Conservation (phyloP, 768 basidiomycete genomes). For the Lactarius sanguifluus region DNA sequence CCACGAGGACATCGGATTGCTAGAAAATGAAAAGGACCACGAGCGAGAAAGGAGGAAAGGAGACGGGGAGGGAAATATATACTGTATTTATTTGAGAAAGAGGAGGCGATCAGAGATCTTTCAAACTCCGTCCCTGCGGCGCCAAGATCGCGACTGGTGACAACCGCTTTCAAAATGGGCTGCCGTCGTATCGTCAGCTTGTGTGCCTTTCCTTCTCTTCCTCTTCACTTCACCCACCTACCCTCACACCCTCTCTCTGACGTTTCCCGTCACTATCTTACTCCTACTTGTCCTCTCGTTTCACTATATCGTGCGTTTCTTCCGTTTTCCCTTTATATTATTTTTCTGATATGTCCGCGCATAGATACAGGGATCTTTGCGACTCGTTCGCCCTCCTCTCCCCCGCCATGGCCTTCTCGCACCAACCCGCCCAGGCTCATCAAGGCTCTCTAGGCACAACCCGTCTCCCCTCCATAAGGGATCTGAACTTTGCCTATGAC, state of each 20-base stretch:
- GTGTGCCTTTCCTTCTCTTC: conserved; percentile 21
- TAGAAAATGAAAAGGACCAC: not conserved
- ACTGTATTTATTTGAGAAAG: conserved; percentile 8
- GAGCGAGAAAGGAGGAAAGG: not conserved
- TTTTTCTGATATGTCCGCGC: conserved; percentile 52
- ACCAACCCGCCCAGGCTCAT: conserved; percentile 44
- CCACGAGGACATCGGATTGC: not conserved
- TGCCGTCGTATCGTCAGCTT: conserved; percentile 20
- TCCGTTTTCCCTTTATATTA: conserved; percentile 17
- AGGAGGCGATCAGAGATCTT: conserved; percentile 28
- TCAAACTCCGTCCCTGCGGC: conserved; percentile 31
- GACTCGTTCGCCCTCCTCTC: conserved; percentile 11
- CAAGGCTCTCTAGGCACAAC: conserved; percentile 42
- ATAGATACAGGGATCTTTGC: conserved; percentile 65
- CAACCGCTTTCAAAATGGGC: conserved; percentile 29
- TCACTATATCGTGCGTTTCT: conserved; percentile 24
- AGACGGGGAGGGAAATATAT: not conserved
- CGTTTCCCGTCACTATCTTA: not conserved
- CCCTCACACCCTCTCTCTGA: conserved; percentile 9
- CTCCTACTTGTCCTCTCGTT: not conserved
- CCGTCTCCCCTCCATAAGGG: conserved; percentile 71
- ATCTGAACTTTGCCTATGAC: conserved; percentile 60
- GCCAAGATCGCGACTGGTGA: conserved; percentile 30
- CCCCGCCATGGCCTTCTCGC: conserved; percentile 50
- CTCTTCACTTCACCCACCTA: conserved; percentile 9